Conservation (phyloP, 306 rosid genomes). For the Nissolia schottii region DNA sequence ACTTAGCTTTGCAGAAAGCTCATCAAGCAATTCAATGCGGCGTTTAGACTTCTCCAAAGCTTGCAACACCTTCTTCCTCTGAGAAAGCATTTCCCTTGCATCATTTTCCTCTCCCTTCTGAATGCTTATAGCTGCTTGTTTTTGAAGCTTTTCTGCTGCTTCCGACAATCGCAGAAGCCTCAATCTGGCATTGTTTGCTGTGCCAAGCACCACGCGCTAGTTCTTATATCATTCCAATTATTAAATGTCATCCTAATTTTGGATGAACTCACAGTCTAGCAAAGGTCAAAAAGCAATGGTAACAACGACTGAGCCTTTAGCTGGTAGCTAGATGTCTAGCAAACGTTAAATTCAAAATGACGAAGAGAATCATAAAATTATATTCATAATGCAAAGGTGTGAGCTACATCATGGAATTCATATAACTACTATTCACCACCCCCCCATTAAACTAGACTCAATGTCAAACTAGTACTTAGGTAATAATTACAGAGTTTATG, state of each 20-base stretch:
- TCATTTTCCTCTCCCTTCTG: conserved; percentile 70
- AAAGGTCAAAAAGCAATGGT: background rate
- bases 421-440: background rate
- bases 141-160: conserved; percentile 87
- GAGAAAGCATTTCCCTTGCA: conserved; percentile 74
- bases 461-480: background rate
- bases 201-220: conserved; percentile 22
- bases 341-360: background rate
- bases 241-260: background rate
- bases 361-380: background rate
- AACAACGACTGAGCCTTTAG: background rate
- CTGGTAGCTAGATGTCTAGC: background rate
- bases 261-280: background rate
- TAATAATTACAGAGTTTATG: no score
- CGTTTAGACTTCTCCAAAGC: conserved; percentile 79
- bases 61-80: conserved; percentile 85
- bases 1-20: conserved; percentile 63
- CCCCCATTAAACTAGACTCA: background rate
- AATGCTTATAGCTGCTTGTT: conserved; percentile 70
- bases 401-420: background rate
- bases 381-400: background rate
- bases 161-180: conserved; percentile 85
- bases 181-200: conserved; percentile 80
- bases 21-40: conserved; percentile 80
- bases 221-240: background rate